Conservation (phyloP, 2,329 filamentous ascomycete genomes). For the Pyrenophora teres region DNA sequence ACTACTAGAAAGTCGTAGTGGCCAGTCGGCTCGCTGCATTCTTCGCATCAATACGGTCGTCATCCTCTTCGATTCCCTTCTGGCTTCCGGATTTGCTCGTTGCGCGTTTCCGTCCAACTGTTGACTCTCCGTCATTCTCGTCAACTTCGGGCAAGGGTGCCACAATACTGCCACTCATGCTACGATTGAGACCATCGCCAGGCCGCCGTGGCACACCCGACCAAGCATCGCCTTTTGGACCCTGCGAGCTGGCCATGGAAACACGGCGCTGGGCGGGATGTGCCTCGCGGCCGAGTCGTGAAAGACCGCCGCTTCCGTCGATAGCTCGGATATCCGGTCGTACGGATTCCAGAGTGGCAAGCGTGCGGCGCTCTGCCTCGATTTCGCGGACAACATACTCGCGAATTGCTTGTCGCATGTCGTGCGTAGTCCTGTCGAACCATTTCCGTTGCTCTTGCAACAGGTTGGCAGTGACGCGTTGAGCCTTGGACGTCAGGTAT, state of each 20-base stretch:
- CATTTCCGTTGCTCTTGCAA: conserved; percentile 87
- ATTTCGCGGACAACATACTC: conserved; percentile 96
- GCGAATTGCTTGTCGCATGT: conserved; percentile 79
- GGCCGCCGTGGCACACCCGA: conserved; percentile 86
- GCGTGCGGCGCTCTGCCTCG: conserved; percentile 87
- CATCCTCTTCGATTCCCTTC: conserved; percentile 76
- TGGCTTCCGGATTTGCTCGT: conserved; percentile 58
- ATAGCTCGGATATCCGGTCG: conserved; percentile 92
- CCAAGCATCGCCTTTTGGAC: conserved; percentile 98
- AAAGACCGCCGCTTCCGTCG: conserved; percentile 86
- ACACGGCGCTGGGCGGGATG: conserved; percentile 76
- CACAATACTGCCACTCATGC: conserved; percentile 73
- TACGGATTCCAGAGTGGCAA: conserved; percentile 91
- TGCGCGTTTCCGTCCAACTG: conserved; percentile 56
- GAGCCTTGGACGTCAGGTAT: conserved; percentile 82
- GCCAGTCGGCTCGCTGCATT: conserved; percentile 94
- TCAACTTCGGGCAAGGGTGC: conserved; percentile 63
- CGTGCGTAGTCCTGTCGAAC: conserved; percentile 85
- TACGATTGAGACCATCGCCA: conserved; percentile 73
- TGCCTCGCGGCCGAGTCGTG: conserved; percentile 83
- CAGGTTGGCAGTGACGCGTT: conserved; percentile 86
- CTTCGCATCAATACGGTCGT: conserved; percentile 90
- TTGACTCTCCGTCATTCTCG: conserved; percentile 57
- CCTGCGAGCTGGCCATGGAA: conserved; percentile 84
- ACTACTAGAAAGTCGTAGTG: conserved; percentile 80